Base-by-base conservation (phyloP, 331 rosid genomes). In the Quercus lobata region DNA sequence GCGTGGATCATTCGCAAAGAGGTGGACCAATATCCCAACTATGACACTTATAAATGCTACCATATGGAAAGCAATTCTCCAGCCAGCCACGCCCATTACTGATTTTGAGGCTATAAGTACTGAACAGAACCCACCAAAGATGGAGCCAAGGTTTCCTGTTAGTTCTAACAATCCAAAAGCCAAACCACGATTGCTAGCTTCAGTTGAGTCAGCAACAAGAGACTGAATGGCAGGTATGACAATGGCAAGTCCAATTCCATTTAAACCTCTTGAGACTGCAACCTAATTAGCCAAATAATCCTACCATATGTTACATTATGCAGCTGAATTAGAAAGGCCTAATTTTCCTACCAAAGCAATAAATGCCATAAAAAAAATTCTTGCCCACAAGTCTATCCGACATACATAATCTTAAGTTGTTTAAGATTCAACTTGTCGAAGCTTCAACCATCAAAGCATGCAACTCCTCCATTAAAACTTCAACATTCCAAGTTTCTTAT, bases 231-330 rank as follows among this genome's bases (percentile, higher is more conserved):
- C 93, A 44, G 97, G 98, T 78, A 62, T 61, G 29, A 89, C 97
- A 74, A 94, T 88, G 84, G 97, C 98, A 5, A 94, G 93, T 61
- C 98, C 97, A 30, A 92, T 89, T 69, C 97, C 98, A 55, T 89
- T 94, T 72, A 92, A 89, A 18, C 92, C 98, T 87, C 97, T 87
- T 25, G 97, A 92, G 74, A 92, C 76, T 27, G 96, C 97, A 35
- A 92, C 94, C 98, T 94, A 68, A 32, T 71, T 12, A 60, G 55
- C 52, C 74, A 81, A 63, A 68, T 61, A 57, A 55, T 53, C 34
- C 34, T 71, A 75, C 37, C 34, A 32, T 32, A 21, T 57, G 21
- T 18, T 72, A 80, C 34, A 52, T 71, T 61, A 18, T 52, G 72
- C 72, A 66, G 52, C 72, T 17, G 52, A 66, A 66, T 30, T n/a